phyloP scores from a whole-genome alignment of 257 asterid genomes.

The Mentha longifolia region DNA sequence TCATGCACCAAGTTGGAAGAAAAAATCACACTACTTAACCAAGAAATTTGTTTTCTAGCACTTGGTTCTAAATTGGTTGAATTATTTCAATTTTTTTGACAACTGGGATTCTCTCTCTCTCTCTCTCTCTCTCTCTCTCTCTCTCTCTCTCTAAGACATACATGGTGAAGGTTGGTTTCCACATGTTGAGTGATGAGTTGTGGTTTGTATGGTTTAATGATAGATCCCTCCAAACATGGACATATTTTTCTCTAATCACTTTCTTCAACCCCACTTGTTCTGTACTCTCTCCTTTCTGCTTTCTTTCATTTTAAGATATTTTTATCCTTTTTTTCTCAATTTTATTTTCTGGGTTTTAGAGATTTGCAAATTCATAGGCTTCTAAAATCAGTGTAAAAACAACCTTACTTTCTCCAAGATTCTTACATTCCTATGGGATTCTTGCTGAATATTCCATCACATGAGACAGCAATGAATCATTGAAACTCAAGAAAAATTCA shows the following conservation, averaged over 20 bases:
- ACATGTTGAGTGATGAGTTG: slow-evolving; percentile 22
- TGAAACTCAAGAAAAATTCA: background rate
- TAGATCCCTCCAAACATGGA: slow-evolving; percentile 32
- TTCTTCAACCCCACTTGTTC: slow-evolving; percentile 41
- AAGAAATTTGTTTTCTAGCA: slow-evolving; percentile 37
- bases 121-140: too few relatives aligned
- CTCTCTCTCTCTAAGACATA: too few relatives aligned
- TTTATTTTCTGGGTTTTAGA: slow-evolving; percentile 2
- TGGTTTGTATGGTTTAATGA: slow-evolving; percentile 36
- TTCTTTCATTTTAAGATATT: slow-evolving; percentile 1
- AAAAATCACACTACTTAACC: slow-evolving; percentile 28
- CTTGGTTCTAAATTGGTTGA: slow-evolving; percentile 28
- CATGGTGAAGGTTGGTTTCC: slow-evolving; percentile 43
- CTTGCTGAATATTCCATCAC: background rate
- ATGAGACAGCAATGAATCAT: slow-evolving; percentile 7
- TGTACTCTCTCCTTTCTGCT: slow-evolving; percentile 24
- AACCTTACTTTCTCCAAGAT: too few relatives aligned
- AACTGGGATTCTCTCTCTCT: background rate
- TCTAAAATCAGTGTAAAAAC: background rate
- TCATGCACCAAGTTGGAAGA: slow-evolving; percentile 37
- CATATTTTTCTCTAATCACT: slow-evolving; percentile 26
- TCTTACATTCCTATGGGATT: background rate
- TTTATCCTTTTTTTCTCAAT: background rate
- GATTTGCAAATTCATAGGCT: background rate
- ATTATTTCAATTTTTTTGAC: slow-evolving; percentile 21